phyloP scores from a whole-genome alignment of 805 yeast species.

The Candida dajiaensis region DNA sequence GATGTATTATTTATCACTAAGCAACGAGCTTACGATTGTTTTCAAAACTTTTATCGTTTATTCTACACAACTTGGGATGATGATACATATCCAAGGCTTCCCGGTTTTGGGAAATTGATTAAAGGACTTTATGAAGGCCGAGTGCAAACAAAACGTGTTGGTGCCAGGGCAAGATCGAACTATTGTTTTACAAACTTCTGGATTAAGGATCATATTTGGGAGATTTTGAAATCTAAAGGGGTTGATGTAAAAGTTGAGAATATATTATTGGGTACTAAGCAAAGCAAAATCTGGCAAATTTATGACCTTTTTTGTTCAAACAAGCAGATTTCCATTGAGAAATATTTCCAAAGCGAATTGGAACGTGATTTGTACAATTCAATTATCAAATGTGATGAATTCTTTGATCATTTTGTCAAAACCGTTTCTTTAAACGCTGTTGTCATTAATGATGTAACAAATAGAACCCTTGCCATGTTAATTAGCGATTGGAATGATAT shows the following conservation, averaged over 20 bases:
- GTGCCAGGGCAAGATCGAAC: conserved; percentile 75
- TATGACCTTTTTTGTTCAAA: background rate
- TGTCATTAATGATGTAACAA: background rate
- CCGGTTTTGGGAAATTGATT: conserved; percentile 72
- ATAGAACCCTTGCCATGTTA: conserved; percentile 2
- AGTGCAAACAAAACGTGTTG: conserved; percentile 70
- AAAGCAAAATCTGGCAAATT: background rate
- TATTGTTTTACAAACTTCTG: conserved; percentile 51
- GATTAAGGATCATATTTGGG: background rate
- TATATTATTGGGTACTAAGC: background rate
- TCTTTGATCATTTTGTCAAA: background rate
- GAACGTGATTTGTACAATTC: background rate
- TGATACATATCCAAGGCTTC: conserved; percentile 25
- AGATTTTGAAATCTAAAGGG: background rate
- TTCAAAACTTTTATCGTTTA: background rate
- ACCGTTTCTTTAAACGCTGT: background rate
- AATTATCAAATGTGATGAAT: background rate
- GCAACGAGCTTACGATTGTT: background rate
- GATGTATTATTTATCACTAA: background rate
- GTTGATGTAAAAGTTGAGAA: conserved; percentile 1
- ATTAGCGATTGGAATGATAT: conserved; percentile 11
- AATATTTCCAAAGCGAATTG: background rate
- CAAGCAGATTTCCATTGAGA: background rate
- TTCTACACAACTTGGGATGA: background rate
- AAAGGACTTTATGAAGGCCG: conserved; percentile 52